Conservation (phyloP, 805 yeast species). For the Yarrowia phangngaensis region DNA sequence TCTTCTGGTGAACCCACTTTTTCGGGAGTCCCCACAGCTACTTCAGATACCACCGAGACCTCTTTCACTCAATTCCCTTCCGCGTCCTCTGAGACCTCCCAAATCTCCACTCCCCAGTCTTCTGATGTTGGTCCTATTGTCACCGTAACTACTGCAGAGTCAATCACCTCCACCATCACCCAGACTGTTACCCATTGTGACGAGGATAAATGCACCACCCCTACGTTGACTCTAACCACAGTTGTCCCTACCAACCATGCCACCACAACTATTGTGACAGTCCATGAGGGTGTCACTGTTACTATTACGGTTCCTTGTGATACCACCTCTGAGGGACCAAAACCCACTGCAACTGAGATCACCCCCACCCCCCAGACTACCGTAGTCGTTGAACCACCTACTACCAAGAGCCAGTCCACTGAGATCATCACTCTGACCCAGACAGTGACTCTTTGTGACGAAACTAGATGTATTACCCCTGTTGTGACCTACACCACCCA, state of each 20-base stretch:
- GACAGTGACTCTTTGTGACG: too few species aligned
- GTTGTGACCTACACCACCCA: conserved; percentile 4
- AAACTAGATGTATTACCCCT: background rate
- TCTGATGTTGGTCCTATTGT: too few species aligned
- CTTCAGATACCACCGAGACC: too few species aligned
- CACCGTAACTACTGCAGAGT: too few species aligned
- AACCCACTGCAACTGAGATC: conserved; percentile 11
- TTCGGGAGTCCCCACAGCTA: too few species aligned
- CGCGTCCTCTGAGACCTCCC: too few species aligned
- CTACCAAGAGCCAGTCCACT: conserved; percentile 7
- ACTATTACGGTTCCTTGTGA: conserved; percentile 23
- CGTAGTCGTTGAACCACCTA: background rate
- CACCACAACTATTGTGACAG: conserved; percentile 10
- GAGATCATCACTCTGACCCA: too few species aligned
- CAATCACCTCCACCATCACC: conserved; percentile 14
- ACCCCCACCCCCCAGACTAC: conserved; percentile 1
- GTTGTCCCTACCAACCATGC: conserved; percentile 19
- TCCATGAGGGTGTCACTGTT: conserved; percentile 9
- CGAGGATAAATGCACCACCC: conserved; percentile 13
- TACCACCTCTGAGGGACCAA: conserved; percentile 5
- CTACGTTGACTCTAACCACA: conserved; percentile 21
- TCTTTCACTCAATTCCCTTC: too few species aligned
- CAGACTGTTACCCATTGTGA: conserved; percentile 23
- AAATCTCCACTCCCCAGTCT: too few species aligned
- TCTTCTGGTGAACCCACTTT: too few species aligned